A percentile compares a stretch with the other conserved stretches of the same genome.
Conservation (phyloP, 2,329 filamentous ascomycete genomes). For the Gnomoniopsis sp. region DNA sequence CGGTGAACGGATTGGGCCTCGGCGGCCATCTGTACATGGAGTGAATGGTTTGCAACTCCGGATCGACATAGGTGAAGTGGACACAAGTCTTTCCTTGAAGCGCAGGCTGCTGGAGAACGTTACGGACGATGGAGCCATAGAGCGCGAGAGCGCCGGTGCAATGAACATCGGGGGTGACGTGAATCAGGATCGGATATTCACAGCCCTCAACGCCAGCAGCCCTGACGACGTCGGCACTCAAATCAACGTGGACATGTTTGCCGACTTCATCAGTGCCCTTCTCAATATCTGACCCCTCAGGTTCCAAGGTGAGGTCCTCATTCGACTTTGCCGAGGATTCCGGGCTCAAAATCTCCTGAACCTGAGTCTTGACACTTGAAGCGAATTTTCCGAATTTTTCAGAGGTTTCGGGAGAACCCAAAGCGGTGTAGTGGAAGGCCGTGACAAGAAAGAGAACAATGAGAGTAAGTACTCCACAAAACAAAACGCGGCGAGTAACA, state of each 20-base stretch:
- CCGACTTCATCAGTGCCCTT: not conserved
- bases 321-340: too few relatives aligned
- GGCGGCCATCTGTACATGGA: not conserved
- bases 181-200: not conserved
- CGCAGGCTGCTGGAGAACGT: not conserved
- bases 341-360: too few relatives aligned
- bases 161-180: not conserved
- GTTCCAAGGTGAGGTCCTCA: too few relatives aligned
- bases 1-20: not conserved
- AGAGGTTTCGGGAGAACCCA: too few relatives aligned
- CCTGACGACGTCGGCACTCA: not conserved
- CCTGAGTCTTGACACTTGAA: too few relatives aligned
- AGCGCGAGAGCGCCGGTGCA: not conserved
- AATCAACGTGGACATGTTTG: not conserved
- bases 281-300: not conserved
- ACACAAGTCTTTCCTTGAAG: not conserved
- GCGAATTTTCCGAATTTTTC: too few relatives aligned
- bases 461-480: not conserved
- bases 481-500: not conserved
- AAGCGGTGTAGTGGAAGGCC: not conserved
- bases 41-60: not conserved
- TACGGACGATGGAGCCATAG: not conserved
- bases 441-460: not conserved
- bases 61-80: not conserved
- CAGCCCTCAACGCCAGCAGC: not conserved